Evolutionary conservation across 345 rosid species (phyloP), one percentile per base, ranked within the genome.

Genomic region (Stellera chamaejasme): DNA sequence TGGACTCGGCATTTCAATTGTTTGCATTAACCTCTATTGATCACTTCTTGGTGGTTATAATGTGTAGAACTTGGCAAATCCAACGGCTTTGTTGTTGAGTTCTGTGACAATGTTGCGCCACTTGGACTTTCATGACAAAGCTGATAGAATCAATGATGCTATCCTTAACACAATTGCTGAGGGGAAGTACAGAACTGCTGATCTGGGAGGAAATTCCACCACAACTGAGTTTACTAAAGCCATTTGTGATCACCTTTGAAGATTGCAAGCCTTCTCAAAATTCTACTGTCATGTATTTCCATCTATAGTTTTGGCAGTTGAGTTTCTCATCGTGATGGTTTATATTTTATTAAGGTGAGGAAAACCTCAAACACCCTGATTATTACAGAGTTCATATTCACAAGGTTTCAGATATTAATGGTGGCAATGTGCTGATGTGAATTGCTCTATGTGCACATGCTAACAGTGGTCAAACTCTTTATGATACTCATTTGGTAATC

Each of bases 21-120:
- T 54, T 13, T 60, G 13, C 26, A 26, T 58, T 56, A 7, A 28
- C 36, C 39, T 64, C 27, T 10, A 11, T 48, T 57, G 48, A 43
- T 61, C 51, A 42, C 13, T 57, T 47, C 44, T 32, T 19, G 27
- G 11, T 65, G 44, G 3, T 32, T 32, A 58, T 44, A 10, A 27
- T 28, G 3, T 56, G 50, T 47, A 85, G 99, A 82, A 94, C 69
- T 10, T 90, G 82, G 97, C 99, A 5, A 94, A 94, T 68, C 97
- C 99, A 52, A 94, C 99, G 5, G 99, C 99, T n/a, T 68, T 90
- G 72, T 75, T 90, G 48, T 58, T 90, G 69, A 90, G 97, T 67
- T 56, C 85, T 48, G 92, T 94, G 55, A 50, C 87, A 54, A 90
- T 90, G 97, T 78, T 94, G 55, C 92, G 81, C 50, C 99, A 94